These are phyloP conservation scores for Phycomyces blakesleeanus DNA, from an alignment of 192 early-diverging fungal species.

Conservation along the genomic window DNA sequence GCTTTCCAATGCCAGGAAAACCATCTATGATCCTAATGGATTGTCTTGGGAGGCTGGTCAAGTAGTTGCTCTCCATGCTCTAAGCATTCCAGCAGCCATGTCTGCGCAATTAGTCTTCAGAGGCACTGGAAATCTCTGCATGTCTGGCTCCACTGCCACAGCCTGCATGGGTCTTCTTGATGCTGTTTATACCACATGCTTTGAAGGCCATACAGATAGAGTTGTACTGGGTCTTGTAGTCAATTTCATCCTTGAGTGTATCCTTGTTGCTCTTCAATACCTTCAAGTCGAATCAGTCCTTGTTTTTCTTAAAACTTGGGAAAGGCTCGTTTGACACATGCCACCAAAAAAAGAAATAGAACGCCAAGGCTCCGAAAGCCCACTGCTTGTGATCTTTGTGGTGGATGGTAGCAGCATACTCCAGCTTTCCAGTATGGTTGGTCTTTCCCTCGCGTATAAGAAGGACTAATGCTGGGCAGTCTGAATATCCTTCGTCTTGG, in stretches of 20 bases:
- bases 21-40: neutral
- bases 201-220: neutral
- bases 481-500: slow-evolving; percentile 4
- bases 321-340: neutral
- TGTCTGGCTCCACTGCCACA: neutral
- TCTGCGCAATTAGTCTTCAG: neutral
- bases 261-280: slow-evolving; percentile 1
- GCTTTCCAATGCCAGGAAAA: neutral
- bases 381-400: neutral
- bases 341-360: neutral
- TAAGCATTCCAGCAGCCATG: neutral
- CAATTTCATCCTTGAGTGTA: too few species aligned
- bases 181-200: neutral
- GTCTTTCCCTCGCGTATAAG: neutral
- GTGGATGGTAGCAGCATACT: neutral
- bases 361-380: slow-evolving; percentile 3
- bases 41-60: neutral
- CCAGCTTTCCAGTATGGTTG: neutral
- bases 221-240: neutral
- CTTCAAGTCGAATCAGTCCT: neutral
- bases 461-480: slow-evolving; percentile 1
- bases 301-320: neutral
- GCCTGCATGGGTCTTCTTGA: slow-evolving; percentile 1
- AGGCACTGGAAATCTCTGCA: slow-evolving; percentile 1
- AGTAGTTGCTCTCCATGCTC: slow-evolving; percentile 2